Percentiles rank a stretch among this genome's conserved stretches.
These are phyloP conservation scores for Thelonectria olida DNA, from an alignment of 2,329 filamentous ascomycete species.

Conservation along the genomic window DNA sequence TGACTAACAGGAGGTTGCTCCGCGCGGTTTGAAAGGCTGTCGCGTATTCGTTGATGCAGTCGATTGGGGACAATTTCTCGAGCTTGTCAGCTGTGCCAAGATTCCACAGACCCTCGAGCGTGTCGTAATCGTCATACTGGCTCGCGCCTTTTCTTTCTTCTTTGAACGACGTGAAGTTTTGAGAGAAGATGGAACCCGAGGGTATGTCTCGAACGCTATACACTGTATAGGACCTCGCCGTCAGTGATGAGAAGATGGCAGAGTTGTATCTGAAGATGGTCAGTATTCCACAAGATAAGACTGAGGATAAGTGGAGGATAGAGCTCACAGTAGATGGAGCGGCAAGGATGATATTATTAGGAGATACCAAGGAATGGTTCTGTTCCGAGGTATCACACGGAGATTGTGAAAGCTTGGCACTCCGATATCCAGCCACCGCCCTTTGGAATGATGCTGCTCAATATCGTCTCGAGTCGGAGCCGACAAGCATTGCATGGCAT, in stretches of 20 bases:
- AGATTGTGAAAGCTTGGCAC: constrained; percentile 29
- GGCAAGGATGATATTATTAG: constrained; percentile 10
- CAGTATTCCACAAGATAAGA: neutral
- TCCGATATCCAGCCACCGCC: constrained; percentile 32
- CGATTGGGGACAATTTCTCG: constrained; percentile 1
- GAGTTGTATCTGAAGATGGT: constrained; percentile 16
- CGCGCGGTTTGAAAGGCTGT: constrained; percentile 13
- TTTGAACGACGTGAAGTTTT: neutral
- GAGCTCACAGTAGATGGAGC: constrained; percentile 17
- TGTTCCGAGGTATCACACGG: neutral
- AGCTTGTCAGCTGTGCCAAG: neutral
- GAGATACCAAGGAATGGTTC: constrained; percentile 2
- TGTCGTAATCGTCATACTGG: accelerated
- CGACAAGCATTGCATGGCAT: constrained; percentile 46
- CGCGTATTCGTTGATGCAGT: constrained; percentile 18
- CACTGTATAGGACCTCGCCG: neutral
- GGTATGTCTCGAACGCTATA: neutral
- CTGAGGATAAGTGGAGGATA: neutral
- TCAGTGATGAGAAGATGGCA: constrained; percentile 13
- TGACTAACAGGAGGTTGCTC: constrained; percentile 7
- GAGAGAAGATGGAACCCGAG: neutral
- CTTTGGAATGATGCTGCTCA: constrained; percentile 27
- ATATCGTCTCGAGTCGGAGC: constrained; percentile 45
- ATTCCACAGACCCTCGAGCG: neutral
- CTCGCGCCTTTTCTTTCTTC: too few relatives aligned